A percentile compares a stretch with the other conserved stretches of the same genome.
phyloP scores from a whole-genome alignment of 176 grass and related monocot genomes.

The Coix lacrymajobi region DNA sequence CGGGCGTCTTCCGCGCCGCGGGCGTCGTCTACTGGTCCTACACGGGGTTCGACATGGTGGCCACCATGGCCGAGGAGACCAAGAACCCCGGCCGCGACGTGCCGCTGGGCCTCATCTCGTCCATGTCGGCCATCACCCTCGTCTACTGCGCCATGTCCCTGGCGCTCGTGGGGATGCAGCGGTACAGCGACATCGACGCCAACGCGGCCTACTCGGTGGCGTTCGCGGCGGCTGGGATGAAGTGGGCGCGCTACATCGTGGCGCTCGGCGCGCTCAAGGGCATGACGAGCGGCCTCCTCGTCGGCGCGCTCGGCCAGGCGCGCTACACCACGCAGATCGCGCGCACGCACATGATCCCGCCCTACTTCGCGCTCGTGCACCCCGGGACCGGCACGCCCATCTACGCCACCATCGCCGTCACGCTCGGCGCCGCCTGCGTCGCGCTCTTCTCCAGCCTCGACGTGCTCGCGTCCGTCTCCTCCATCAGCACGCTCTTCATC shows the following conservation, averaged over 20 bases:
- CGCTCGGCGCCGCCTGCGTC: conserved; percentile 37
- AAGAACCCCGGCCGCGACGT: conserved; percentile 48
- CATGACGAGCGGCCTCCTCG: conserved; percentile 53
- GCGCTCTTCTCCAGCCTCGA: conserved; percentile 62
- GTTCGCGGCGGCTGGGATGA: conserved; percentile 34
- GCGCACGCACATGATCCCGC: conserved; percentile 55
- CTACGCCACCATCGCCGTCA: conserved; percentile 47
- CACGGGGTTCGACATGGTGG: conserved; percentile 67
- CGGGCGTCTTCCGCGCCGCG: conserved; percentile 45
- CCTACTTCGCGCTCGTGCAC: conserved; percentile 58
- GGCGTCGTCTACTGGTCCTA: conserved; percentile 61
- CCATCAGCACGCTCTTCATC: conserved; percentile 74
- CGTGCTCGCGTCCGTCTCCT: conserved; percentile 49
- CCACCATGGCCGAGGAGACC: conserved; percentile 68
- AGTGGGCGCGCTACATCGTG: conserved; percentile 48
- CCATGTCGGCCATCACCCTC: conserved; percentile 47
- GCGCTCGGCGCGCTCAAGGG: conserved; percentile 58
- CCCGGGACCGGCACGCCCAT: conserved; percentile 48
- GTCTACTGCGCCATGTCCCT: conserved; percentile 55
- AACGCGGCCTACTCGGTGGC: conserved; percentile 46
- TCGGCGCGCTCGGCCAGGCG: conserved; percentile 55
- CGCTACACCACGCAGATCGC: conserved; percentile 59
- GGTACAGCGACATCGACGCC: conserved; percentile 44
- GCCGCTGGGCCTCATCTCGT: conserved; percentile 44
- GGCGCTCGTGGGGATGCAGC: conserved; percentile 44